phyloP scores from a whole-genome alignment of 2,329 filamentous ascomycete genomes.

The Colletotrichum caudatum region DNA sequence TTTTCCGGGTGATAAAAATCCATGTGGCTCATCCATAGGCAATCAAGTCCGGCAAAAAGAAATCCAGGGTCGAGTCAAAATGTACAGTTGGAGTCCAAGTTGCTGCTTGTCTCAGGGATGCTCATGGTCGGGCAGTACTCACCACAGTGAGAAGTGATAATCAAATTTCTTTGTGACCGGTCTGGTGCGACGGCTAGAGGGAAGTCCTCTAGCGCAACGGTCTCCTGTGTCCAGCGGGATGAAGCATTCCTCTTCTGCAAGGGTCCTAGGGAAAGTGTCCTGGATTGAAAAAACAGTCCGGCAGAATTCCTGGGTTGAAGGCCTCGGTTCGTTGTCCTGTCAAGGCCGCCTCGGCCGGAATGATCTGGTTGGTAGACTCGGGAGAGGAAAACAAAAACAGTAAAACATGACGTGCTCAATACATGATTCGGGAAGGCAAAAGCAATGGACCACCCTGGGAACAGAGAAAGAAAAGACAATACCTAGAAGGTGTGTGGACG shows the following conservation, averaged over 20 bases:
- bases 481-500: slow-evolving; percentile 72
- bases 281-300: slow-evolving; percentile 18
- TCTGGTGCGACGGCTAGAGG: slow-evolving; percentile 48
- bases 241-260: slow-evolving; percentile 8
- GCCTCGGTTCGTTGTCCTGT: slow-evolving; percentile 38
- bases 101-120: slow-evolving; percentile 20
- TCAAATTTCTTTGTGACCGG: slow-evolving; percentile 46
- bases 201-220: slow-evolving; percentile 20
- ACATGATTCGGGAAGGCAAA: slow-evolving; percentile 47
- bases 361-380: slow-evolving; percentile 36
- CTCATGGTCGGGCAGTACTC: slow-evolving; percentile 54
- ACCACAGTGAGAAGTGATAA: slow-evolving; percentile 44
- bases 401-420: slow-evolving; percentile 48
- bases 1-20: slow-evolving; percentile 5
- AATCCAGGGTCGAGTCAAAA: slow-evolving; percentile 42
- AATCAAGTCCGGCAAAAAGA: slow-evolving; percentile 11
- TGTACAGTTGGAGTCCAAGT: slow-evolving; percentile 44
- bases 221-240: slow-evolving; percentile 27
- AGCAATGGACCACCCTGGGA: slow-evolving; percentile 58
- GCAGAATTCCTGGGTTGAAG: not conserved
- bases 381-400: slow-evolving; percentile 46
- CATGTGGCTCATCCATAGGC: slow-evolving; percentile 4
- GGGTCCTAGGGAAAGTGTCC: slow-evolving; percentile 31
- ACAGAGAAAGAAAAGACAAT: slow-evolving; percentile 65
- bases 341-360: slow-evolving; percentile 31